These are phyloP conservation scores for Ophiocordyceps robertsii DNA, from an alignment of 2,329 filamentous ascomycete species.

Conservation along the genomic window DNA sequence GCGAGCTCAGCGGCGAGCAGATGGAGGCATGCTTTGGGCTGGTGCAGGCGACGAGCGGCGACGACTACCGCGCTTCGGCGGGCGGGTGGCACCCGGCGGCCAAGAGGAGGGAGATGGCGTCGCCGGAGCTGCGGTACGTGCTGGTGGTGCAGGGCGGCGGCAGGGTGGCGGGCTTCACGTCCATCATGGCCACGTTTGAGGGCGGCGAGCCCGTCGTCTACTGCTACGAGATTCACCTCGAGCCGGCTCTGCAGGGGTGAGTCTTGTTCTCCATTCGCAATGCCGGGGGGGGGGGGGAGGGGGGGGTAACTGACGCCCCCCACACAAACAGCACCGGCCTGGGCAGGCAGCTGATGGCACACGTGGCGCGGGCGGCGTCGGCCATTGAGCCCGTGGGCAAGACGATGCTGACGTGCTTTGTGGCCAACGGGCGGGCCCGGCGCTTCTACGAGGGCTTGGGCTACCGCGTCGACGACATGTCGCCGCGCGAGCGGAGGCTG, in stretches of 20 bases:
- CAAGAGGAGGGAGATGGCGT: slow-evolving; percentile 57
- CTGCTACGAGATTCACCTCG: slow-evolving; percentile 67
- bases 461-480: slow-evolving; percentile 39
- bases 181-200: slow-evolving; percentile 61
- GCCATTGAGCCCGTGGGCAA: slow-evolving; percentile 44
- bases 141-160: slow-evolving; percentile 28
- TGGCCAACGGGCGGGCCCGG: slow-evolving; percentile 42
- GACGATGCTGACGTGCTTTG: slow-evolving; percentile 63
- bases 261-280: slow-evolving; percentile 10
- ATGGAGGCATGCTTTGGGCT: slow-evolving; percentile 40
- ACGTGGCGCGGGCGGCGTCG: slow-evolving; percentile 38
- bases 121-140: slow-evolving; percentile 54
- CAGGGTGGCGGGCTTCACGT: slow-evolving; percentile 40
- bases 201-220: slow-evolving; percentile 55
- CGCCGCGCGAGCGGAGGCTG: slow-evolving; percentile 38
- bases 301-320: too few relatives aligned
- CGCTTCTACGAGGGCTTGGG: slow-evolving; percentile 50
- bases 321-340: slow-evolving; percentile 40
- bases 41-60: slow-evolving; percentile 48
- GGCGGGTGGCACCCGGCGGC: slow-evolving; percentile 47
- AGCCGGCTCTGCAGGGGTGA: slow-evolving; percentile 39
- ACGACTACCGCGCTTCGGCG: slow-evolving; percentile 49
- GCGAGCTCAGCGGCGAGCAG: slow-evolving; percentile 26
- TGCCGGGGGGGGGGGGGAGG: too few relatives aligned
- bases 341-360: slow-evolving; percentile 43